Evolutionary conservation across 2,329 filamentous ascomycete genomes (phyloP).

Genomic region (Spiromastix sp.): DNA sequence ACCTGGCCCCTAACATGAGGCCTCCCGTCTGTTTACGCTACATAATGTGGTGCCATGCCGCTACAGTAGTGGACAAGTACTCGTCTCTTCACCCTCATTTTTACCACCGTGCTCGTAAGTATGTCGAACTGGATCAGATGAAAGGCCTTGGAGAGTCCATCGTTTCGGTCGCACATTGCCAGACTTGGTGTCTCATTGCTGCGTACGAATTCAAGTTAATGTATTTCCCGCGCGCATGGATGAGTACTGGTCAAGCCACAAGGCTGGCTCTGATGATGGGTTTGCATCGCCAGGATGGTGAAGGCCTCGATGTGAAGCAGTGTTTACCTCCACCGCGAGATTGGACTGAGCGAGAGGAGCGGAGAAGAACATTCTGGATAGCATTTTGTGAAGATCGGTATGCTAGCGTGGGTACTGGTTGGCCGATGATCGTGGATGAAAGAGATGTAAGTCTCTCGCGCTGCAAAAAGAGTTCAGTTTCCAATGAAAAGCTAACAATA

Average conservation of each 20-base stretch:
- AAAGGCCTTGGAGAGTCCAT: slow-evolving; percentile 85
- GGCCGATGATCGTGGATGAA: slow-evolving; percentile 93
- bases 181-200: slow-evolving; percentile 69
- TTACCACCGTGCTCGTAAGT: slow-evolving; percentile 81
- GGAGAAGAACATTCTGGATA: slow-evolving; percentile 91
- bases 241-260: slow-evolving; percentile 75
- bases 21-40: slow-evolving; percentile 85
- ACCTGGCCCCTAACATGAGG: slow-evolving; percentile 72
- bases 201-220: slow-evolving; percentile 95
- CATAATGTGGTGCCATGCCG: slow-evolving; percentile 93
- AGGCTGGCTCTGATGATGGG: slow-evolving; percentile 86
- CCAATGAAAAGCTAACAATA: too few relatives aligned
- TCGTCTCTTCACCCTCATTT: slow-evolving; percentile 72
- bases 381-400: slow-evolving; percentile 84
- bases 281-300: slow-evolving; percentile 73
- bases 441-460: slow-evolving; percentile 52
- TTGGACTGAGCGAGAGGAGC: slow-evolving; percentile 88
- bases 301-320: slow-evolving; percentile 81
- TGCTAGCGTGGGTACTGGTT: slow-evolving; percentile 90
- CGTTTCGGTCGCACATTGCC: slow-evolving; percentile 75
- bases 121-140: slow-evolving; percentile 80
- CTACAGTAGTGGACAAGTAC: slow-evolving; percentile 74
- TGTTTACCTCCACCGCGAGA: slow-evolving; percentile 77
- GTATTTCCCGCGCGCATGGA: slow-evolving; percentile 93
- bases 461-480: too few relatives aligned